Conservation (phyloP, 2,329 filamentous ascomycete species). For the Claviceps sp. region DNA sequence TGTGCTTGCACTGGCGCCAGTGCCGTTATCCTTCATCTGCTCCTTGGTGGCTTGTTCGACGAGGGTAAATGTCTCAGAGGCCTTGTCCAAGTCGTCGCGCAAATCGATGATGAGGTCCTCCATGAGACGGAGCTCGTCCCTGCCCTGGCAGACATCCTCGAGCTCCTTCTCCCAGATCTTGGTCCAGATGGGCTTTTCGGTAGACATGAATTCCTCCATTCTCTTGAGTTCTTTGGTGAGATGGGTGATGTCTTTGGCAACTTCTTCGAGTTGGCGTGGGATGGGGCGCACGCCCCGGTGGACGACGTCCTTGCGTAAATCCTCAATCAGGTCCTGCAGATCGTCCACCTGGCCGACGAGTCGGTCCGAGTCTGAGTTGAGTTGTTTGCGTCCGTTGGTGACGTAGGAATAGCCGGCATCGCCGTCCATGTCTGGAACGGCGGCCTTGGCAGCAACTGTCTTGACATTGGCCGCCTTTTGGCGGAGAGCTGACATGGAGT, state of each 20-base stretch:
- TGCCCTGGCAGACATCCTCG: slow-evolving; percentile 88
- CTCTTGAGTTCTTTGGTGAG: slow-evolving; percentile 81
- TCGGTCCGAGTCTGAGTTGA: slow-evolving; percentile 77
- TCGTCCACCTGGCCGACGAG: slow-evolving; percentile 90
- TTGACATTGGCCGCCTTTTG: slow-evolving; percentile 75
- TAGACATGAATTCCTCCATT: slow-evolving; percentile 81
- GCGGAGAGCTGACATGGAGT: slow-evolving; percentile 73
- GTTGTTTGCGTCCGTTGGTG: slow-evolving; percentile 70
- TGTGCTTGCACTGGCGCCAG: slow-evolving; percentile 33
- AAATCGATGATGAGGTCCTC: slow-evolving; percentile 89
- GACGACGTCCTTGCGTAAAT: slow-evolving; percentile 94
- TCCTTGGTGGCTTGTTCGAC: slow-evolving; percentile 98
- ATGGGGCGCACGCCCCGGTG: slow-evolving; percentile 80
- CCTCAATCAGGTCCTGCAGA: slow-evolving; percentile 92
- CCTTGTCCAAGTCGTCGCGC: slow-evolving; percentile 90
- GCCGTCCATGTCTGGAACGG: slow-evolving; percentile 57
- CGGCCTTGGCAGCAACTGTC: slow-evolving; percentile 54
- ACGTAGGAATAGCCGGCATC: slow-evolving; percentile 79
- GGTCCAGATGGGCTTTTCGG: slow-evolving; percentile 93
- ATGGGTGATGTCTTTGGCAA: slow-evolving; percentile 73
- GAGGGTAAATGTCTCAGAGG: slow-evolving; percentile 79
- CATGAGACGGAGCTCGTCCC: slow-evolving; percentile 88
- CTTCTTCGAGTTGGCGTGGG: slow-evolving; percentile 76
- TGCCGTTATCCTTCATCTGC: slow-evolving; percentile 66
- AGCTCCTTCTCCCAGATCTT: slow-evolving; percentile 99